Evolutionary conservation across 352 stramenopile genomes (phyloP), one percentile per base, ranked within the genome.

Genomic region (Phytopythium delawarense): DNA sequence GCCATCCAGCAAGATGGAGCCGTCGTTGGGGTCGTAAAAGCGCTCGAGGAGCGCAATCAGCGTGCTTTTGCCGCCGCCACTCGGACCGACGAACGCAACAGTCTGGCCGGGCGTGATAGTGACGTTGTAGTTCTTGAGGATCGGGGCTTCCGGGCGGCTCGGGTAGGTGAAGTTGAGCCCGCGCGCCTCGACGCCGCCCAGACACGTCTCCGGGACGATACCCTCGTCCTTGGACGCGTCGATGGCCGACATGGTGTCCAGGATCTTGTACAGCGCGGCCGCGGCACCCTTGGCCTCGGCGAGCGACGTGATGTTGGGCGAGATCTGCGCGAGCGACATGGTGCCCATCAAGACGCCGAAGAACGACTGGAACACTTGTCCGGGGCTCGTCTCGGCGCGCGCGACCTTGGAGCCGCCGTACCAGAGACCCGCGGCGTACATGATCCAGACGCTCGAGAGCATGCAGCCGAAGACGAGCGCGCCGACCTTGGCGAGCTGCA

Each of bases 11-110:
- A 78, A 59, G 15, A 98, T 77, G 1, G 54, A 44, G 18, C 95
- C 94, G 13, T 65, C 59, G 39, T 57, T 67, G 1, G 87, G 85
- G 58, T 96, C 81, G 69, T 98, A 98, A 55, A 98, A 98, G 15
- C 92, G 67, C 55, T 97, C 74, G 11, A 75, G 52, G 34, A 98
- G 71, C 0, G 69, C 25, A 32, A 79, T 70, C 50, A 98, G 53
- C 1, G 71, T 79, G 20, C 68, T 76, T 32, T 79, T 79, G 2
- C 71, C 71, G 16, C 68, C 66, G 4, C 71, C 71, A 58, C 71
- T 79, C 0, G 71, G 28, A 1, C 71, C 71, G 0, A 69, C 71
- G 20, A 76, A 76, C 0, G 69, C 69, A 0, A 76, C 69, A 7
- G 69, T 76, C 23, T 76, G 65, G 0, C 71, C 71, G 34, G 51